Percentiles rank a stretch among this genome's conserved stretches.
Evolutionary conservation across 352 stramenopile genomes (phyloP).

Genomic region (Stephanocyclus meneghinianus): DNA sequence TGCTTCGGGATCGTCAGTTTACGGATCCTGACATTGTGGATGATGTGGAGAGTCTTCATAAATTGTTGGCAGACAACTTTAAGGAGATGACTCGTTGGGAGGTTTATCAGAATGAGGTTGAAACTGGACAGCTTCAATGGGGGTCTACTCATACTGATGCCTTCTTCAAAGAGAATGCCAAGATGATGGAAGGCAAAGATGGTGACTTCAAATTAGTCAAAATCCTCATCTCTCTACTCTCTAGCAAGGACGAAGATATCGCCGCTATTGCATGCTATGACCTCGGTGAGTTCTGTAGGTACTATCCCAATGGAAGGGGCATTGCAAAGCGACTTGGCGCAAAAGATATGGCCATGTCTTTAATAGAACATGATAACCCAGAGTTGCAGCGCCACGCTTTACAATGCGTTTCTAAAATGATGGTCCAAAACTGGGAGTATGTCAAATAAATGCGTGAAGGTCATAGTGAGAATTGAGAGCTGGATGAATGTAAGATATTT

Average conservation of each 20-base stretch:
- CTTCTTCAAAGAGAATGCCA: conserved; percentile 98
- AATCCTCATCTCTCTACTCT: conserved; percentile 91
- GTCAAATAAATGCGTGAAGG: conserved; percentile 58
- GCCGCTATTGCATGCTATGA: conserved; percentile 95
- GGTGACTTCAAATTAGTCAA: conserved; percentile 92
- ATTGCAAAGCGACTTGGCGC: conserved; percentile 94
- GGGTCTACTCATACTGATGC: conserved; percentile 95
- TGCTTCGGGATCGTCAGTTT: conserved; percentile 90
- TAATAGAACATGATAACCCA: conserved; percentile 95
- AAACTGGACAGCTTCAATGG: conserved; percentile 92
- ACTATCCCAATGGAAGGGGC: conserved; percentile 95
- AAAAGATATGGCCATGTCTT: conserved; percentile 95
- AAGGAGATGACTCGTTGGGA: conserved; percentile 92
- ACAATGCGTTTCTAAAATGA: conserved; percentile 98
- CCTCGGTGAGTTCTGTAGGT: conserved; percentile 95
- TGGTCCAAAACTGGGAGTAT: conserved; percentile 98
- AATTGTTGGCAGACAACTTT: conserved; percentile 78
- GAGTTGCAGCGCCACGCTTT: conserved; percentile 97
- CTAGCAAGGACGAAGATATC: conserved; percentile 90
- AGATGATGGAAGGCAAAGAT: conserved; percentile 93
- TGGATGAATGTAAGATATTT: conserved; percentile 11
- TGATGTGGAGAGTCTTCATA: conserved; percentile 72
- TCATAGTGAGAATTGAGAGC: background rate
- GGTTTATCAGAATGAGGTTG: conserved; percentile 94
- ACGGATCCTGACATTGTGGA: conserved; percentile 91